These are phyloP conservation scores for Exophiala calicioides DNA, from an alignment of 2,329 filamentous ascomycete species.

Conservation along the genomic window DNA sequence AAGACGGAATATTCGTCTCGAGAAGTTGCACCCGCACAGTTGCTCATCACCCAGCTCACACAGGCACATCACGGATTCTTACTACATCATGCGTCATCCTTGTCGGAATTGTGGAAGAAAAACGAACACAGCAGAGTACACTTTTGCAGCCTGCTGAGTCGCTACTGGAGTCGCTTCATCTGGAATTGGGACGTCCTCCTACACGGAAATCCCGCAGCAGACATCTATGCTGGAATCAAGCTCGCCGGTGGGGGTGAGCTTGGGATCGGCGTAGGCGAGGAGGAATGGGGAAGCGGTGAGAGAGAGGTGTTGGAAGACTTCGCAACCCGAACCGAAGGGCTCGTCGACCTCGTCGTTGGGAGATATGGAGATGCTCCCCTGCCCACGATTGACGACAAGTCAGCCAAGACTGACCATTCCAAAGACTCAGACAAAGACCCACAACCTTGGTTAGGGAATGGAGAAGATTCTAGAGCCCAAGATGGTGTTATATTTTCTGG, in stretches of 20 bases:
- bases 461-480: slow-evolving; percentile 65
- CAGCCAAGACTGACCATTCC: slow-evolving; percentile 30
- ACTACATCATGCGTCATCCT: slow-evolving; percentile 77
- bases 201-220: slow-evolving; percentile 81
- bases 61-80: slow-evolving; percentile 83
- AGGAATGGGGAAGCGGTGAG: slow-evolving; percentile 91
- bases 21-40: slow-evolving; percentile 78
- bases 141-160: slow-evolving; percentile 71
- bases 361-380: slow-evolving; percentile 68
- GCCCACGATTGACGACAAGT: slow-evolving; percentile 27
- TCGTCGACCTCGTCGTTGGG: slow-evolving; percentile 85
- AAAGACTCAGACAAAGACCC: slow-evolving; percentile 33
- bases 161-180: slow-evolving; percentile 75
- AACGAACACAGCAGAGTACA: slow-evolving; percentile 57
- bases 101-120: slow-evolving; percentile 69
- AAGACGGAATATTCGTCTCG: slow-evolving; percentile 80
- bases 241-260: slow-evolving; percentile 87
- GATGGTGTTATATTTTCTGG: slow-evolving; percentile 89
- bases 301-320: slow-evolving; percentile 91
- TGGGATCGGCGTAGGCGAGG: slow-evolving; percentile 91
- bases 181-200: slow-evolving; percentile 82
- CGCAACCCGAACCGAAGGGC: slow-evolving; percentile 73
- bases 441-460: slow-evolving; percentile 72
- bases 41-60: slow-evolving; percentile 77
- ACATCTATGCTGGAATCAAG: slow-evolving; percentile 80